Percentiles rank a stretch among this genome's conserved stretches.
These are phyloP conservation scores for Macrophomina pseudophaseolina DNA, from an alignment of 2,329 filamentous ascomycete genomes.

Conservation along the genomic window DNA sequence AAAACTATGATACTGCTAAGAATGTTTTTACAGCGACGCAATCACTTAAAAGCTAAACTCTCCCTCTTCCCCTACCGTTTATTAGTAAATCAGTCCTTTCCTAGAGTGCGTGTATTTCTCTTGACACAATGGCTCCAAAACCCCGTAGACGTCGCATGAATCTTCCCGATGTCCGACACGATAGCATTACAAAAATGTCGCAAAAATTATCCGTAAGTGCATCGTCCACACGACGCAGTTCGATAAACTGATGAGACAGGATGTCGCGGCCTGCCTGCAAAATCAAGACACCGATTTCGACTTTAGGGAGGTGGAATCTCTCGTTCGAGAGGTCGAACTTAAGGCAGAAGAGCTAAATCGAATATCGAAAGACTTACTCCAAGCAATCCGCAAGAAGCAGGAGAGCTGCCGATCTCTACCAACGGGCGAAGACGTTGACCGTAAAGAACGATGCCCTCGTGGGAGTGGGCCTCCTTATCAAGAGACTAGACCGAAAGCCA, in stretches of 20 bases:
- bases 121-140: not conserved
- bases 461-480: not conserved
- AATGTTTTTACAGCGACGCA: too few species aligned
- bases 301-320: not conserved
- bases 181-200: not conserved
- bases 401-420: not conserved
- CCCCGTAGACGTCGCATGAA: not conserved
- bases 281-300: not conserved
- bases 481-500: not conserved
- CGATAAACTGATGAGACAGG: not conserved
- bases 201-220: not conserved
- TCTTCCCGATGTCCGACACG: not conserved
- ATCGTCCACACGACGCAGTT: not conserved
- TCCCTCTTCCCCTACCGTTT: not conserved
- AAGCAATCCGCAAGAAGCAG: not conserved
- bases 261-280: not conserved
- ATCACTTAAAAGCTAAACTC: not conserved
- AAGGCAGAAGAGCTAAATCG: not conserved
- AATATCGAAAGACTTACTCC: not conserved
- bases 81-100: too few species aligned
- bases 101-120: too few species aligned
- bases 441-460: not conserved
- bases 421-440: not conserved
- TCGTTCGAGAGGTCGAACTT: not conserved
- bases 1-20: too few species aligned